phyloP scores from a whole-genome alignment of 257 asterid species.

The Anisodus tanguticus region DNA sequence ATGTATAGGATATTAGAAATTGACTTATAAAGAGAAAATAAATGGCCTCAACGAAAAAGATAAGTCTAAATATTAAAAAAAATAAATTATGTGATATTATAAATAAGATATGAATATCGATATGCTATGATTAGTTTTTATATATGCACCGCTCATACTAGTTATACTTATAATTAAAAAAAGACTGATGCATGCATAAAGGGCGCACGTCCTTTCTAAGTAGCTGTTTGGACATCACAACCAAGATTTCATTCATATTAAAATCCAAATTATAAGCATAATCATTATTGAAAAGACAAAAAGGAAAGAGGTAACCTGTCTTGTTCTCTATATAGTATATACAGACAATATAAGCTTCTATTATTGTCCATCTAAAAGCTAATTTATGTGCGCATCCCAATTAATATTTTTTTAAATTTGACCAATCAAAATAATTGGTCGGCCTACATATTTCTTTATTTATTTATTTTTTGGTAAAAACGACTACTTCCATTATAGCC shows the following conservation, averaged over 20 bases:
- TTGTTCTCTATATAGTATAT: not conserved
- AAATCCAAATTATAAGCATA: not conserved
- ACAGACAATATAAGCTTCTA: not conserved
- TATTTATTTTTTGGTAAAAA: too few species aligned
- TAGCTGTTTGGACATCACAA: constrained; percentile 16
- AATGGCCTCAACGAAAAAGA: too few species aligned
- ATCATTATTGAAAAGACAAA: not conserved
- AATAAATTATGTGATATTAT: too few species aligned
- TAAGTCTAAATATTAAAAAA: too few species aligned
- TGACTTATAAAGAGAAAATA: too few species aligned
- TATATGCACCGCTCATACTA: too few species aligned
- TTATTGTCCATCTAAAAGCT: not conserved
- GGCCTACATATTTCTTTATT: too few species aligned
- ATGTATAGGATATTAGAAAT: too few species aligned
- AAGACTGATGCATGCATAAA: not conserved
- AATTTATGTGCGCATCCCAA: not conserved
- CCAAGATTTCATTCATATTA: constrained; percentile 23
- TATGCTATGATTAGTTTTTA: too few species aligned
- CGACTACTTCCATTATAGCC: not conserved
- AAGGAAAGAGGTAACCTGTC: constrained; percentile 15
- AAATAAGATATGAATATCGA: too few species aligned
- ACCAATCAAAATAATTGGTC: not conserved
- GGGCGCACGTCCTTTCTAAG: constrained; percentile 14
- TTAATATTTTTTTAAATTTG: too few species aligned
- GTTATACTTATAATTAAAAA: too few species aligned